A percentile compares a stretch with the other conserved stretches of the same genome.
These are phyloP conservation scores for Vinca minor DNA, from an alignment of 257 asterid genomes.

Conservation along the genomic window DNA sequence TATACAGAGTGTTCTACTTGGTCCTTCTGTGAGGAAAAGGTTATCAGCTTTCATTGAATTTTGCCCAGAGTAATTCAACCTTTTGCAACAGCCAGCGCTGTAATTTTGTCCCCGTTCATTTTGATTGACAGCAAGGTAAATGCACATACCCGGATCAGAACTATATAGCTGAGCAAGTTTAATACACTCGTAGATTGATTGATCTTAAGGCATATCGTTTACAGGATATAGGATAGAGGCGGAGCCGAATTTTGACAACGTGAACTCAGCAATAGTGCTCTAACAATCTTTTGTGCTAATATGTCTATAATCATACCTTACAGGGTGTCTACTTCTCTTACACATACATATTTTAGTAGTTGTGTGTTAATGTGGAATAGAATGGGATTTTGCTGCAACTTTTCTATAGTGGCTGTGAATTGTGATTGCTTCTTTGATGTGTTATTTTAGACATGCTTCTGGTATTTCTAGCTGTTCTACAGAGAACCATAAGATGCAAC, in stretches of 20 bases:
- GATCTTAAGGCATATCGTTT: not conserved
- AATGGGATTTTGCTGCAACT: not conserved
- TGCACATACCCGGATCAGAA: not conserved
- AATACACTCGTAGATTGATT: not conserved
- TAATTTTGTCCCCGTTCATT: not conserved
- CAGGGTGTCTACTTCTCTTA: not conserved
- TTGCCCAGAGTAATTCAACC: constrained; percentile 21
- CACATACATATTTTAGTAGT: not conserved
- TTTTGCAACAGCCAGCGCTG: not conserved
- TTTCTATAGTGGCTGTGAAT: not conserved
- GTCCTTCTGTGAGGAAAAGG: constrained; percentile 31
- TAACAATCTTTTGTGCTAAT: not conserved
- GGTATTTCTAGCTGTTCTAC: not conserved
- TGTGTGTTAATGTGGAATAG: not conserved
- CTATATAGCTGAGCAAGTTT: not conserved
- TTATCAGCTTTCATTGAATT: constrained; percentile 43
- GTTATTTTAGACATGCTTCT: not conserved
- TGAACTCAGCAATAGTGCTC: not conserved
- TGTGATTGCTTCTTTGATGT: not conserved
- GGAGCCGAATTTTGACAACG: not conserved
- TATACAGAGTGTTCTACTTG: constrained; percentile 37
- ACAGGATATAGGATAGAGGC: not conserved
- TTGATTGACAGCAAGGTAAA: constrained; percentile 1
- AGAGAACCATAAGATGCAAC: not conserved
- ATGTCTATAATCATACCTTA: not conserved